Percentiles rank a stretch among this genome's conserved stretches.
phyloP scores from a whole-genome alignment of 2,329 filamentous ascomycete genomes.

The Cryphonectria japonica region DNA sequence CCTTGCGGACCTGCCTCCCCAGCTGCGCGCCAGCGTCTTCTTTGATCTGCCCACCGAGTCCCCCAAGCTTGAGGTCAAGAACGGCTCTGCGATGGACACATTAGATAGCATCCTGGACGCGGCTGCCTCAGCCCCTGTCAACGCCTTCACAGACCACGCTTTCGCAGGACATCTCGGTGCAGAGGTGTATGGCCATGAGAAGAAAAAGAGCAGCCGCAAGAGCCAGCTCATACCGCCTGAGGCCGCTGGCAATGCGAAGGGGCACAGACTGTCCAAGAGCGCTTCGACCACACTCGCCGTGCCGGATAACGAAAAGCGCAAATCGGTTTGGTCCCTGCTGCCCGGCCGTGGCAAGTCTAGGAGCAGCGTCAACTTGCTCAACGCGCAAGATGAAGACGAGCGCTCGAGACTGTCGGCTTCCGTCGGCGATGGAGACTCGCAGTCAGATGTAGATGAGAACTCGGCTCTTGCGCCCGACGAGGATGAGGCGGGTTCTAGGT shows the following conservation, averaged over 20 bases:
- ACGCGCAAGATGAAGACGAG: constrained; percentile 27
- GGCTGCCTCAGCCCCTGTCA: constrained; percentile 84
- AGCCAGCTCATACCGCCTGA: constrained; percentile 26
- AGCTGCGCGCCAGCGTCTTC: constrained; percentile 87
- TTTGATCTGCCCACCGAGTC: constrained; percentile 72
- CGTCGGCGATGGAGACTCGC: constrained; percentile 25
- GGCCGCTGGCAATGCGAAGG: constrained; percentile 12
- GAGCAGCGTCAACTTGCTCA: constrained; percentile 29
- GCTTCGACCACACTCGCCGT: constrained; percentile 27
- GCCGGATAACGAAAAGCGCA: constrained; percentile 30
- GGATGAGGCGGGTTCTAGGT: constrained; percentile 34
- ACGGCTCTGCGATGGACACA: constrained; percentile 84
- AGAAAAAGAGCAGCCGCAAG: constrained; percentile 49
- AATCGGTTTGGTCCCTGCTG: constrained; percentile 31
- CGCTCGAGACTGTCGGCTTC: constrained; percentile 29
- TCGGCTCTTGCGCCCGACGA: constrained; percentile 36
- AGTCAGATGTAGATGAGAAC: constrained; percentile 29
- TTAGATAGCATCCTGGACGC: constrained; percentile 92
- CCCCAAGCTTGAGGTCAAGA: constrained; percentile 62
- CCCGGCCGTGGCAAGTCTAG: constrained; percentile 32
- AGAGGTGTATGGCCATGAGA: constrained; percentile 72
- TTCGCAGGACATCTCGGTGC: constrained; percentile 76
- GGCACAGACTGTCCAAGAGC: constrained; percentile 35
- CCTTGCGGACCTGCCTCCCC: constrained; percentile 70
- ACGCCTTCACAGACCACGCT: constrained; percentile 87